Base-by-base conservation (phyloP, 495 filamentous ascomycete genomes). In the Penicillium arizonense region DNA sequence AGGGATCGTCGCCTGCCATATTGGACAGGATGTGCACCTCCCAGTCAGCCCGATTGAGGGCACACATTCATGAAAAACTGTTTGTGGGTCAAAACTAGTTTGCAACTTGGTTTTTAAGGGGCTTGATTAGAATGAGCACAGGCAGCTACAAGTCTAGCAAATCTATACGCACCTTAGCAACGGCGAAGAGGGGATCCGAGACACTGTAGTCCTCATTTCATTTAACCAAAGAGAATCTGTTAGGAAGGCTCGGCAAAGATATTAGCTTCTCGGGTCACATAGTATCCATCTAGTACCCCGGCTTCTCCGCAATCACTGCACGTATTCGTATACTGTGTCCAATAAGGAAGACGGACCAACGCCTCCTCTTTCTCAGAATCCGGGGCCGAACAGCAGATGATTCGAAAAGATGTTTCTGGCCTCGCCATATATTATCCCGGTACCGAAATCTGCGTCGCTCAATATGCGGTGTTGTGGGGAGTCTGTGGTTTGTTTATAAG, bases 401-500 rank as follows among this genome's bases (percentile, higher is more conserved):
- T 5, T 30, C 5, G 26, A 7, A 30, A 5, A 30, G 26, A 30
- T 5, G 1, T 30, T 30, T 30, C 26, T 30, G 26, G 7, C 44
- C 36, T 53, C 51, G 44, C 51, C 42, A 30, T 34, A 24, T n/a
- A 13, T 42, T 47, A 41, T 6, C 37, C 51, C 51, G 51, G 13
- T 2, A 3, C 36, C 36, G 51, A 47, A 16, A 20, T 3, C 14
- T 11, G 12, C 3, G 14, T 42, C 12, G 35, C 38, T 23, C 20
- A 14, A 5, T 18, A 14, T 33, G 23, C 14, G 18, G 36, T 32
- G 24, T 28, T 44, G 38, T 28, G 26, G 44, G 39, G 38, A 48
- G 23, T 40, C 44, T 49, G 44, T 16, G 44, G 36, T 34, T 43
- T 14, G 2, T 44, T 28, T 55, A 49, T 49, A 55, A 55, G 52